Evolutionary conservation across 2,329 filamentous ascomycete genomes (phyloP).

Genomic region (Orbilia oligospora): DNA sequence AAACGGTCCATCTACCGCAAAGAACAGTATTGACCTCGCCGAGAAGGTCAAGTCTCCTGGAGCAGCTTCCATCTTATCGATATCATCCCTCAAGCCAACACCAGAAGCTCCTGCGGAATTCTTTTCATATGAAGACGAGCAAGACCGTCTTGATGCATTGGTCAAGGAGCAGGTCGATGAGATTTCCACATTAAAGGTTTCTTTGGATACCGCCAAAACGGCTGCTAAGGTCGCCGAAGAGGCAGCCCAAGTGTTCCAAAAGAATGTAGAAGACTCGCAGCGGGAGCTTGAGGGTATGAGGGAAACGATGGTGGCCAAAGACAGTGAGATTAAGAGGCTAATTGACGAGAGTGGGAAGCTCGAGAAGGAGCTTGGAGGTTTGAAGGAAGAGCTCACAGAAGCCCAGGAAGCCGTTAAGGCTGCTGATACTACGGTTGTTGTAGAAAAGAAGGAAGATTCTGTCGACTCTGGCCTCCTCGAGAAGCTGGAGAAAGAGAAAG

Average conservation of each 20-base stretch:
- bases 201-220: constrained; percentile 78
- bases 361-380: constrained; percentile 67
- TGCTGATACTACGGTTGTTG: constrained; percentile 32
- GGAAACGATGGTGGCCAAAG: constrained; percentile 71
- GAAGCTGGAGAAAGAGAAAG: constrained; percentile 66
- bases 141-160: constrained; percentile 83
- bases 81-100: constrained; percentile 67
- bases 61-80: constrained; percentile 64
- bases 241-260: constrained; percentile 75
- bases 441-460: constrained; percentile 23
- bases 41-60: constrained; percentile 65
- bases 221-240: constrained; percentile 81
- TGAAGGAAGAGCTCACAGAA: constrained; percentile 68
- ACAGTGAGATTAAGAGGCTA: constrained; percentile 69
- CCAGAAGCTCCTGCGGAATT: constrained; percentile 76
- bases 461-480: constrained; percentile 62
- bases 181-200: constrained; percentile 77
- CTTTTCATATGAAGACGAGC: constrained; percentile 92
- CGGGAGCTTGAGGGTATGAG: constrained; percentile 74
- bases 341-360: constrained; percentile 65
- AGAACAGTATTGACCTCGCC: constrained; percentile 65
- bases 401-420: constrained; percentile 65
- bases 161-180: constrained; percentile 79
- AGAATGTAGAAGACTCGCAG: constrained; percentile 78
- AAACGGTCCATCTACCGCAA: constrained; percentile 65